Base-by-base conservation (phyloP, 768 basidiomycete species). In the Asterophora lycoperdoides region DNA sequence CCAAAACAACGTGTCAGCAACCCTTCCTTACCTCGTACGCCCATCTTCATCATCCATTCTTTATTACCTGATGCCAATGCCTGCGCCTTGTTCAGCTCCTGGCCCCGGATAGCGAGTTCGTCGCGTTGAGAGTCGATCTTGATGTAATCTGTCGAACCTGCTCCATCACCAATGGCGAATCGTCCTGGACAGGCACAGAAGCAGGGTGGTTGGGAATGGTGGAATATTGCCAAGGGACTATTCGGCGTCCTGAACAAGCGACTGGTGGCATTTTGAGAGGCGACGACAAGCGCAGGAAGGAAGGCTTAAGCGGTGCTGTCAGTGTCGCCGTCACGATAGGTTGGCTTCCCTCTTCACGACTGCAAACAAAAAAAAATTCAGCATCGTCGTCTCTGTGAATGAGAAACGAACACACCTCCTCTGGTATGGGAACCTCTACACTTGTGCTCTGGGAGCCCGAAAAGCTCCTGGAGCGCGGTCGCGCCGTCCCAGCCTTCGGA, bases 391-490 rank as follows among this genome's bases (percentile, higher is more conserved):
- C 23, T 23, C 26, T 28, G 48, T 33, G 20, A 35, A 36, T 30
- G 35, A 36, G 37, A 41, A 17, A 18, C 5, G 52, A 48, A 46
- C 59, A 42, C 46, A 71, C 71, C 68, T 69, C 44, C 41, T 53
- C 37, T 11, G 68, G 64, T 28, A 62, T 36, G 13, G 61, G 53
- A 1, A 65, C 58, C 44, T 74, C 69, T 2, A 61, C 45, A 5
- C 46, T 56, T 4, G 63, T 56, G 4, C 73, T 68, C 43, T 80
- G 77, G 64, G 88, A 84, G 2, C 79, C 84, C 8, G 87, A 89
- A 60, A 91, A 91, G 53, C 87, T 89, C 56, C 86, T 68, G 17
- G 86, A 89, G 42, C 87, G 64, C 4, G 89, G 89, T 5, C 89
- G 68, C 8, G 69, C 56, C 2, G 71, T 71, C 6, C 73, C 70